Percentiles rank a stretch among this genome's conserved stretches.
These are phyloP conservation scores for Fusarium cicatricum DNA, from an alignment of 2,329 filamentous ascomycete species.

Conservation along the genomic window DNA sequence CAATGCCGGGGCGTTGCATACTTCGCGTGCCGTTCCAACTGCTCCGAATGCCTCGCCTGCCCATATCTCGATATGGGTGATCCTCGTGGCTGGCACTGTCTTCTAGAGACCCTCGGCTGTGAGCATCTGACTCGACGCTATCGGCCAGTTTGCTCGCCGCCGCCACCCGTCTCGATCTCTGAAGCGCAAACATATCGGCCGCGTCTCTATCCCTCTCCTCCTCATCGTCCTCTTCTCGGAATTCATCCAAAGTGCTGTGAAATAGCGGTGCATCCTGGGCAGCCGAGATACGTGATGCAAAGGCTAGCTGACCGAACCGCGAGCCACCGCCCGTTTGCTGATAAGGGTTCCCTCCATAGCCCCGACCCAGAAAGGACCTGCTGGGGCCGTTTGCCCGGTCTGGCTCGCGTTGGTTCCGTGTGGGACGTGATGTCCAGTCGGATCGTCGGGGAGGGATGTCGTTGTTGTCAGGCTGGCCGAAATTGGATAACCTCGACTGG, in stretches of 20 bases:
- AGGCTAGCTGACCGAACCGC: conserved; percentile 75
- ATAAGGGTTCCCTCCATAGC: conserved; percentile 77
- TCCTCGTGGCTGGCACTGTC: conserved; percentile 43
- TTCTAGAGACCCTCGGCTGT: conserved; percentile 50
- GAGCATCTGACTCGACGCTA: conserved; percentile 78
- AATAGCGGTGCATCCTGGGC: conserved; percentile 90
- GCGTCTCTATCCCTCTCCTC: conserved; percentile 89
- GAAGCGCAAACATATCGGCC: conserved; percentile 92
- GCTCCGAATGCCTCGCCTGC: conserved; percentile 65
- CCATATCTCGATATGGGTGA: conserved; percentile 56
- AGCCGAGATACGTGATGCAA: conserved; percentile 77
- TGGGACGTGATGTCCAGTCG: conserved; percentile 49
- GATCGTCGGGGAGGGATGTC: conserved; percentile 39
- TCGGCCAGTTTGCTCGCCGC: conserved; percentile 84
- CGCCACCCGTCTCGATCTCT: conserved; percentile 88
- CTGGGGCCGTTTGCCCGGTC: conserved; percentile 44
- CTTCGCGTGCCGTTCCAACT: conserved; percentile 69
- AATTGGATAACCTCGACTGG: conserved; percentile 84
- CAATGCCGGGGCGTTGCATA: conserved; percentile 40
- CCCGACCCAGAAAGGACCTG: conserved; percentile 56
- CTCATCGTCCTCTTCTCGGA: conserved; percentile 92
- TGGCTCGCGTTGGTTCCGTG: conserved; percentile 45
- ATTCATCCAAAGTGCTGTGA: conserved; percentile 88
- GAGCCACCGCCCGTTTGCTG: conserved; percentile 76
- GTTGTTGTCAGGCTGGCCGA: conserved; percentile 66